Conservation (phyloP, 306 rosid species). For the Begonia peltatifolia region DNA sequence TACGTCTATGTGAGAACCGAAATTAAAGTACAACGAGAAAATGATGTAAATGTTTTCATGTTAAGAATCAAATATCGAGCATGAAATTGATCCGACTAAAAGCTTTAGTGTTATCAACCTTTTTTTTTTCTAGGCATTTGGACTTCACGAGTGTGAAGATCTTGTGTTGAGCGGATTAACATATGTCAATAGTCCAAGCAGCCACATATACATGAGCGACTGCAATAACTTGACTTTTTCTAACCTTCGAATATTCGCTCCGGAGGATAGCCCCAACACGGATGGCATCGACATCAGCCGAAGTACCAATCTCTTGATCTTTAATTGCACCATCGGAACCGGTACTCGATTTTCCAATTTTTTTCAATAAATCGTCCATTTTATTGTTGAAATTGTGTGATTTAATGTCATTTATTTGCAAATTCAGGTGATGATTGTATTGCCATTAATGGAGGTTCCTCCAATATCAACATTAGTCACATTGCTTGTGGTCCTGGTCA, state of each 20-base stretch:
- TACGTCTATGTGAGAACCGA: too few species aligned
- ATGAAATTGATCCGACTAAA: too few species aligned
- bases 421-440: conserved; percentile 19
- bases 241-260: conserved; percentile 1
- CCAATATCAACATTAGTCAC: conserved; percentile 7
- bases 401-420: too few species aligned
- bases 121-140: conserved; percentile 2
- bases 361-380: not conserved
- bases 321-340: conserved; percentile 4
- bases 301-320: not conserved
- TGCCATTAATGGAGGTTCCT: conserved; percentile 9
- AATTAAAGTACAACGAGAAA: too few species aligned
- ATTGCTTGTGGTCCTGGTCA: conserved; percentile 40
- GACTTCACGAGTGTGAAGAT: not conserved
- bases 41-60: too few species aligned
- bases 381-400: too few species aligned
- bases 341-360: conserved; percentile 2
- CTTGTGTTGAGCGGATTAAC: conserved; percentile 6
- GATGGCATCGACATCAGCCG: conserved; percentile 10
- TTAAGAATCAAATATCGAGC: too few species aligned
- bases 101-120: too few species aligned
- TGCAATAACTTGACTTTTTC: conserved; percentile 8
- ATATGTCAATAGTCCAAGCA: conserved; percentile 4
- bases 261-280: conserved; percentile 16
- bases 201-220: conserved; percentile 1